Conservation (phyloP, 345 rosid species). For the Camelina hispida region DNA sequence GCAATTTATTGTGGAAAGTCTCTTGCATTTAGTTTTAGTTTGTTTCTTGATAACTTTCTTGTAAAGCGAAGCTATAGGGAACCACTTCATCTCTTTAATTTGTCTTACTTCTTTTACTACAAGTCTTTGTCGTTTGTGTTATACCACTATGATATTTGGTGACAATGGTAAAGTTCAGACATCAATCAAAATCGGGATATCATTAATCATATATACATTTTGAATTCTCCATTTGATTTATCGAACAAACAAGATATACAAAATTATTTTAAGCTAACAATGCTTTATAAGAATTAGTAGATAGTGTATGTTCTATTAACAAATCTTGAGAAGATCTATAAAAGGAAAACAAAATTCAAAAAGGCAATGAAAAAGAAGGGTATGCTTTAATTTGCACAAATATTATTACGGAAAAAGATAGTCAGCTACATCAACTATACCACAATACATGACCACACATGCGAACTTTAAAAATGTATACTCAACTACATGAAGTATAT, state of each 20-base stretch:
- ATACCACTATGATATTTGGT: conserved; percentile 1
- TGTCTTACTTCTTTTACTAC: too few species aligned
- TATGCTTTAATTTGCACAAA: conserved; percentile 19
- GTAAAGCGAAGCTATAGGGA: too few species aligned
- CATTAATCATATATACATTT: conserved; percentile 1
- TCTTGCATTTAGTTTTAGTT: too few species aligned
- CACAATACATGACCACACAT: too few species aligned
- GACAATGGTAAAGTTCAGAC: conserved; percentile 11
- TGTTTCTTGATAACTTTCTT: too few species aligned
- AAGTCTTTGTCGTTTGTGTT: conserved; percentile 9
- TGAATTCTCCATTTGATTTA: background rate
- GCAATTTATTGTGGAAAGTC: too few species aligned
- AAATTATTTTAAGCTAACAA: background rate
- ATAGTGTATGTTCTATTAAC: conserved; percentile 28
- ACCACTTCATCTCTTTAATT: too few species aligned
- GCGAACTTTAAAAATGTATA: too few species aligned
- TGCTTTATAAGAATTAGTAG: conserved; percentile 7
- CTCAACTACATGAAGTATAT: too few species aligned
- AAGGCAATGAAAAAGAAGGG: conserved; percentile 38
- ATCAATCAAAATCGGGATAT: background rate
- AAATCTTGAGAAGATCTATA: conserved; percentile 44
- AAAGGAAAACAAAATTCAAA: conserved; percentile 25
- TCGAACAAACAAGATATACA: background rate
- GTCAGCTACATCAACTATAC: too few species aligned
- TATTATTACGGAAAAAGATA: too few species aligned